Conservation (phyloP, 352 stramenopile species). For the Ophiocytium majus region DNA sequence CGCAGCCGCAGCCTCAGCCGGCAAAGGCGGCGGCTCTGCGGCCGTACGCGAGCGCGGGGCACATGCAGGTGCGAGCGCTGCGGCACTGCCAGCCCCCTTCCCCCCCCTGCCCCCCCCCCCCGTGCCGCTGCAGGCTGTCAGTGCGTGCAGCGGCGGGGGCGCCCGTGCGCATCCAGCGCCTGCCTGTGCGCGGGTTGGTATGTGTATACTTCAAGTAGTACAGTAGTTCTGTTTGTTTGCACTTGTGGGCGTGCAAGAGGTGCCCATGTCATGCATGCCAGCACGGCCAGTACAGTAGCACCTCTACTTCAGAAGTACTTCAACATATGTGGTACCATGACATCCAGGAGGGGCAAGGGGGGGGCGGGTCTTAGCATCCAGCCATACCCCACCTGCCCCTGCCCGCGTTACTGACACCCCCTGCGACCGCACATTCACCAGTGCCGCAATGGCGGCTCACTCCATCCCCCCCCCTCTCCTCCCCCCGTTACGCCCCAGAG, state of each 20-base stretch:
- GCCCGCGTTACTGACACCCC: neutral
- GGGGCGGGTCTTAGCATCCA: no score
- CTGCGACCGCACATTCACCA: neutral
- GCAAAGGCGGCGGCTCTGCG: neutral
- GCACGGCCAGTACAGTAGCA: no score
- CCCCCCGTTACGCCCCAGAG: neutral
- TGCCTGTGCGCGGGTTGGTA: no score
- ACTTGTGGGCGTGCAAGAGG: neutral
- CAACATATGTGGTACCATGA: no score
- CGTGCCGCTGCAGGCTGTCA: neutral
- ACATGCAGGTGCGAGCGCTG: neutral
- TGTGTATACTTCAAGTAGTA: neutral
- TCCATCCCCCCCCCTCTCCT: neutral
- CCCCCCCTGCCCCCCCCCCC: no score
- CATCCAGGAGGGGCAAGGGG: no score
- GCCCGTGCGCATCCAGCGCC: neutral
- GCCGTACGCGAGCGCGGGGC: neutral
- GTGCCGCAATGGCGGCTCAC: neutral
- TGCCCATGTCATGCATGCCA: no score
- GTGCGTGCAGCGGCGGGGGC: neutral
- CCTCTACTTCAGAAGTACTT: no score
- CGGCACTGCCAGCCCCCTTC: neutral
- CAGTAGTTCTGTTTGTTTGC: neutral
- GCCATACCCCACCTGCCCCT: neutral
- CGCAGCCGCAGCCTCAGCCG: neutral